phyloP scores from a whole-genome alignment of 257 asterid genomes.

The Ajuga chamaepitys region DNA sequence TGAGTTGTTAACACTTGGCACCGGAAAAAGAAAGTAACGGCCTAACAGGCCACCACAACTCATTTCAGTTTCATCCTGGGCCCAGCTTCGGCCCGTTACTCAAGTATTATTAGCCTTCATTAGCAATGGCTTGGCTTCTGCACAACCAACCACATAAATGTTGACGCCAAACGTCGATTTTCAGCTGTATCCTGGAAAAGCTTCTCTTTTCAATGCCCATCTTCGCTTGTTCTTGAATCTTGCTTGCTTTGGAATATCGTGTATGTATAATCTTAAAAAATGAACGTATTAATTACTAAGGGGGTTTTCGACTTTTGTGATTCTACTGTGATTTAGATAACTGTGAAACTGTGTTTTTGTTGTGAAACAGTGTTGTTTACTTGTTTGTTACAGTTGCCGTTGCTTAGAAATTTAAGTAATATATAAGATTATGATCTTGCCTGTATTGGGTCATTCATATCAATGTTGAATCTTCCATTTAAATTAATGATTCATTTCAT shows the following conservation, averaged over 20 bases:
- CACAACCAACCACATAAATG: neutral
- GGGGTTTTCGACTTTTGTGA: neutral
- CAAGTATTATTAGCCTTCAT: neutral
- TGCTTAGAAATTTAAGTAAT: too few species aligned
- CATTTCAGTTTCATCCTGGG: neutral
- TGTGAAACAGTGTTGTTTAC: too few species aligned
- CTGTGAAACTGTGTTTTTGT: too few species aligned
- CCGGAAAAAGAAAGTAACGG: slow-evolving; percentile 55
- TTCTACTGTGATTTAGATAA: slow-evolving; percentile 5
- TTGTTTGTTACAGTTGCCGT: too few species aligned
- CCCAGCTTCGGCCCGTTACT: neutral
- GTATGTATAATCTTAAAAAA: neutral
- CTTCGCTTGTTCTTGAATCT: neutral
- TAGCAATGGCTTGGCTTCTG: neutral
- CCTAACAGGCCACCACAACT: neutral
- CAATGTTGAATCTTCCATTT: too few species aligned
- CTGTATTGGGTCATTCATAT: too few species aligned
- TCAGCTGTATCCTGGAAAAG: slow-evolving; percentile 3
- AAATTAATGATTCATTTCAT: too few species aligned
- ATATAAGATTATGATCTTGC: too few species aligned
- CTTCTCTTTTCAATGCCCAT: neutral
- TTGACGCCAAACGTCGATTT: neutral
- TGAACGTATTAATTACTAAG: slow-evolving; percentile 15
- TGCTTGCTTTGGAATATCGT: neutral
- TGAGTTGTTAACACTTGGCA: slow-evolving; percentile 65